These are phyloP conservation scores for Halophytophthora batemanensis DNA, from an alignment of 352 stramenopile species.

Conservation along the genomic window DNA sequence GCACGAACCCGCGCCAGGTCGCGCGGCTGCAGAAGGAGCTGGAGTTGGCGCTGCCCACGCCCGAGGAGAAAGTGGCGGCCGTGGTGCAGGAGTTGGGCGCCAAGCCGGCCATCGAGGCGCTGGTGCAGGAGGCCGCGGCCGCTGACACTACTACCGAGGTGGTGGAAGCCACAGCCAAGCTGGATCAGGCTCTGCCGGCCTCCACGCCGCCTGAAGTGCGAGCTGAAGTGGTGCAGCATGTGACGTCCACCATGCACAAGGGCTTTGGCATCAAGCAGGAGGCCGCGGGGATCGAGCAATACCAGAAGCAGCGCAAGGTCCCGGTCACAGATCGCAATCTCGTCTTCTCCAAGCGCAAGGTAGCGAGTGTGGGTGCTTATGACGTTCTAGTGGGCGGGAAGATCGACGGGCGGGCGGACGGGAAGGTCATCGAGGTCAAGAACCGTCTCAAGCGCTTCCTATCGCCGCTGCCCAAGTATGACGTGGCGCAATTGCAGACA, in stretches of 20 bases:
- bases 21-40: conserved; percentile 43
- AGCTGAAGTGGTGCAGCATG: conserved; percentile 67
- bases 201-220: conserved; percentile 46
- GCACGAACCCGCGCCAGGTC: conserved; percentile 72
- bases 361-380: conserved; percentile 43
- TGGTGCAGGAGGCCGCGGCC: conserved; percentile 48
- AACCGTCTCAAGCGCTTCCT: conserved; percentile 76
- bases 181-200: conserved; percentile 46
- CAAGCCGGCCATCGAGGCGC: conserved; percentile 46
- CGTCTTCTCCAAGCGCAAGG: conserved; percentile 68
- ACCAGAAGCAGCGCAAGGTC: conserved; percentile 55
- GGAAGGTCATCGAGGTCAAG: conserved; percentile 85
- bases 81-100: conserved; percentile 56
- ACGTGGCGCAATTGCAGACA: conserved; percentile 80
- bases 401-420: conserved; percentile 73
- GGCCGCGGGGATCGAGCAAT: conserved; percentile 60
- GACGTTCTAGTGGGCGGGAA: conserved; percentile 77
- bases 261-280: conserved; percentile 67
- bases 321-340: conserved; percentile 70
- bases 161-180: conserved; percentile 38
- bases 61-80: conserved; percentile 54
- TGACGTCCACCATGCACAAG: conserved; percentile 81
- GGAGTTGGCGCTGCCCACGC: conserved; percentile 33
- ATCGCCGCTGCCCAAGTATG: conserved; percentile 70
- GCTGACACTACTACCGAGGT: conserved; percentile 44